Evolutionary conservation across 2,329 filamentous ascomycete genomes (phyloP).

Genomic region (Talaromyces sp.): DNA sequence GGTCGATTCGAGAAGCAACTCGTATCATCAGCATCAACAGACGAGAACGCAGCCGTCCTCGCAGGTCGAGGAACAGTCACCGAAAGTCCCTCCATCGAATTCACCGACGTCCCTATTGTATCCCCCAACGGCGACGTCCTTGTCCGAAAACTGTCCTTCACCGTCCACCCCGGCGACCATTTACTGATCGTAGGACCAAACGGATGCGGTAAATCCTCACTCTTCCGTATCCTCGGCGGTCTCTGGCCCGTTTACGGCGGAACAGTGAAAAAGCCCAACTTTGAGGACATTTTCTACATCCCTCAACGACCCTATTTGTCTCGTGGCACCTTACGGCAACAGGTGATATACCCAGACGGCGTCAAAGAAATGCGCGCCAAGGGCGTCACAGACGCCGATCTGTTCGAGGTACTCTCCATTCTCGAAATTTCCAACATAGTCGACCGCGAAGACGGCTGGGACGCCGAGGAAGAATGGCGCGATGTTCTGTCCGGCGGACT

Average conservation of each 20-base stretch:
- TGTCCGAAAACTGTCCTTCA: slow-evolving; percentile 78
- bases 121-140: slow-evolving; percentile 94
- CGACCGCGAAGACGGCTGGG: slow-evolving; percentile 75
- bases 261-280: slow-evolving; percentile 83
- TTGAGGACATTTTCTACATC: slow-evolving; percentile 95
- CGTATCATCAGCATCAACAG: slow-evolving; percentile 78
- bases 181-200: slow-evolving; percentile 94
- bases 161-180: slow-evolving; percentile 79
- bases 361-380: slow-evolving; percentile 81
- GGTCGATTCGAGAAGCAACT: slow-evolving; percentile 96
- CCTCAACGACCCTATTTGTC: slow-evolving; percentile 92
- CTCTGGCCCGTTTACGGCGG: slow-evolving; percentile 98
- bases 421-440: slow-evolving; percentile 82
- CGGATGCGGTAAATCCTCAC: slow-evolving; percentile 90
- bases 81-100: slow-evolving; percentile 79
- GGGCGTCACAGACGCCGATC: slow-evolving; percentile 73
- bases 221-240: slow-evolving; percentile 93
- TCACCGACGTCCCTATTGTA: slow-evolving; percentile 87
- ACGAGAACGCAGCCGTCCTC: slow-evolving; percentile 76
- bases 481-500: slow-evolving; percentile 87
- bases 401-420: slow-evolving; percentile 68
- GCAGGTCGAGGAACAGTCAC: slow-evolving; percentile 73
- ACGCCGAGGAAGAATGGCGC: slow-evolving; percentile 93
- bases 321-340: slow-evolving; percentile 84
- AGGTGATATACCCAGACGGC: slow-evolving; percentile 93